Evolutionary conservation across 345 rosid species (phyloP).

Genomic region (Eucalyptus microcorys): DNA sequence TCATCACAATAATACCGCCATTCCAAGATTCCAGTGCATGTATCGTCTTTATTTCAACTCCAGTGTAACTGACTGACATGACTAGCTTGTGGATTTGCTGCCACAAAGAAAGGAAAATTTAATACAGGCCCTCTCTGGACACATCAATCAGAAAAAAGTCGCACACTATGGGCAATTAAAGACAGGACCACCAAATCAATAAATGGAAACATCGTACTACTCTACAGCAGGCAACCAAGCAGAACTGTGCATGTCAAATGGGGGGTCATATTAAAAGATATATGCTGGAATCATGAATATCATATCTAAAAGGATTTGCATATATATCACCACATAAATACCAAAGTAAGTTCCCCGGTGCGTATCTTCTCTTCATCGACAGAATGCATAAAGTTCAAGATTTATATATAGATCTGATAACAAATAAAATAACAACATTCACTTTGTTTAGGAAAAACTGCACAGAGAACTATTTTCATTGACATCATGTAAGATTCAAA

Average conservation of each 20-base stretch:
- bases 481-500: not conserved
- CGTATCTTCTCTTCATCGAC: not conserved
- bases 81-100: constrained; percentile 56
- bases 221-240: not conserved
- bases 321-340: not conserved
- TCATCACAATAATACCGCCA: constrained; percentile 61
- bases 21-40: constrained; percentile 52
- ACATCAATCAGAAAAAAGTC: not conserved
- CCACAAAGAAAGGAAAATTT: not conserved
- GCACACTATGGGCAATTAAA: not conserved
- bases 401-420: not conserved
- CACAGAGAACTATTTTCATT: not conserved
- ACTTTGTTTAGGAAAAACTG: not conserved
- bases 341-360: not conserved
- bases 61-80: constrained; percentile 31
- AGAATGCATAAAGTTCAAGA: not conserved
- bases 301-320: not conserved
- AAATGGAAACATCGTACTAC: not conserved
- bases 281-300: not conserved
- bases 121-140: not conserved
- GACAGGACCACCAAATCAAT: not conserved
- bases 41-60: constrained; percentile 57
- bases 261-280: not conserved
- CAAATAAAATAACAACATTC: not conserved
- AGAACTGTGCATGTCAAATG: not conserved